These are phyloP conservation scores for Brassica carinata DNA, from an alignment of 345 rosid genomes.

Conservation along the genomic window DNA sequence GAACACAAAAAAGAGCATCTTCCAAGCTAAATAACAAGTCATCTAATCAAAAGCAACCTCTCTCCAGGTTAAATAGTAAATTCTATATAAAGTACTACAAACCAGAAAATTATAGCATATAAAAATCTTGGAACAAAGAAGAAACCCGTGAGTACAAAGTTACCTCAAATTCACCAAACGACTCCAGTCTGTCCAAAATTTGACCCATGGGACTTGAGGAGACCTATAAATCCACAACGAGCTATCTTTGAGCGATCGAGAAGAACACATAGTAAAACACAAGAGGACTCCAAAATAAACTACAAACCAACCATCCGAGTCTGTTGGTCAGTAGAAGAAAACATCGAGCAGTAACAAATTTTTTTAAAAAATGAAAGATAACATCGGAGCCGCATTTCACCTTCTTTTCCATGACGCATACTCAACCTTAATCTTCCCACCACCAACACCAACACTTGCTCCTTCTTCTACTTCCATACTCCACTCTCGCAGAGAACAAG, in stretches of 20 bases:
- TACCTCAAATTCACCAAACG: slow-evolving; percentile 98
- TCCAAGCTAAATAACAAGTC: slow-evolving; percentile 1
- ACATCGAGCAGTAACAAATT: slow-evolving; percentile 13
- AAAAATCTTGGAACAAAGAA: neutral
- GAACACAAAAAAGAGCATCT: neutral
- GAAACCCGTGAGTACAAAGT: neutral
- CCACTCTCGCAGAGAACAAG: neutral
- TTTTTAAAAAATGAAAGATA: slow-evolving; percentile 28
- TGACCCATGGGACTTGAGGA: slow-evolving; percentile 88
- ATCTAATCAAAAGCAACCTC: neutral
- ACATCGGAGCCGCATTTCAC: slow-evolving; percentile 62
- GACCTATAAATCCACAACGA: slow-evolving; percentile 45
- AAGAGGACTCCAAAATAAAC: neutral
- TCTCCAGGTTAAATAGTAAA: neutral
- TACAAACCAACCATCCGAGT: neutral
- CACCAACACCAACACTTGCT: slow-evolving; percentile 27
- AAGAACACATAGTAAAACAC: neutral
- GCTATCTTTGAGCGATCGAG: slow-evolving; percentile 1
- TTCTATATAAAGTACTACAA: neutral
- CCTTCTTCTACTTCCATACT: slow-evolving; percentile 38
- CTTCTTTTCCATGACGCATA: slow-evolving; percentile 83
- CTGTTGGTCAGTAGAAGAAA: slow-evolving; percentile 18
- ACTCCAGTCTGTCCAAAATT: slow-evolving; percentile 77
- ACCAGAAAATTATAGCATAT: neutral
- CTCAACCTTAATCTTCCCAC: slow-evolving; percentile 57